Base-by-base conservation (phyloP, 495 filamentous ascomycete species). In the Cercophora samala region DNA sequence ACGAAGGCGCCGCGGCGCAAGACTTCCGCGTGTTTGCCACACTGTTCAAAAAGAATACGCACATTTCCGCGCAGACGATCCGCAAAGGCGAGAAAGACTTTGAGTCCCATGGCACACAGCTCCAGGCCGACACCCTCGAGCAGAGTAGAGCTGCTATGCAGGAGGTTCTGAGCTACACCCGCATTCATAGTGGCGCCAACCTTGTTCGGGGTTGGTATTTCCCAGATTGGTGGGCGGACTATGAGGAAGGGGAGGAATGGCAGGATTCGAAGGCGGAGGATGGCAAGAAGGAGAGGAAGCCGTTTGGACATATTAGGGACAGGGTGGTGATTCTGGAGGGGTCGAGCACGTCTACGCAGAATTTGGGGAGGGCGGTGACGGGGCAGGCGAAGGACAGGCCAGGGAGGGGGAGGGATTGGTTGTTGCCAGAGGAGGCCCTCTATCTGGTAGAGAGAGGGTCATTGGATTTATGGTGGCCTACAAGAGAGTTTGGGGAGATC, bases 371-470 rank as follows among this genome's bases (percentile, higher is more conserved):
- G 60, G 76, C 77, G 21, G 75, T 82, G 5, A 78, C 78, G 29
- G 77, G 79, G 4, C 66, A 76, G 63, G 70, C 81, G 69, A 80
- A 78, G 69, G 66, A 76, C 17, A 72, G 74, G 26, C 78, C 79
- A 55, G 84, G 83, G 0, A 81, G 78, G 68, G 83, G 87, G 25
- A 83, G 83, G 59, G 71, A 93, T 22, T 96, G 92, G 91, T 73
- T 99, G 25, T 75, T 96, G n/a, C 93, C 93, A 0, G 96, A 99
- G 75, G 95, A 99, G 73, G 90, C 92, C 6, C 78, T 99, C 60
- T 98, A 92, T 75, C 72, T 97, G 56, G 81, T 98, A 19, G 95
- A 99, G 78, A 78, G 94, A 68, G 95, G 94, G 0, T 90, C 83
- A 67, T 65, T 99, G 70, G 92, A 97, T 78, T 80, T 97, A 24